phyloP scores from a whole-genome alignment of 2,329 filamentous ascomycete genomes.

The Hypomyces rosellus region DNA sequence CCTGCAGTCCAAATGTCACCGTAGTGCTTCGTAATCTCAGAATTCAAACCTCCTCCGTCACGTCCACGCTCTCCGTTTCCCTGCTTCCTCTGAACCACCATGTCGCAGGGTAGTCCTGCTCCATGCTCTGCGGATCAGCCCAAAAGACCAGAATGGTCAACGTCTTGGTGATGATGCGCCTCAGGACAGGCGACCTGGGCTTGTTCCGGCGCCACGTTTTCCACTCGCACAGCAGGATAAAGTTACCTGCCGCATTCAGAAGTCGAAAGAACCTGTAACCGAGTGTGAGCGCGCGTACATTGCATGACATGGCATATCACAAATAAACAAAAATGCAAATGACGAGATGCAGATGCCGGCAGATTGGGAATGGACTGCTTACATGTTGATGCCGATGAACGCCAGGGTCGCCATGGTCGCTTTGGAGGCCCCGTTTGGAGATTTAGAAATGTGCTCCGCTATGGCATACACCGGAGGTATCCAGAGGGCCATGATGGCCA shows the following conservation, averaged over 20 bases:
- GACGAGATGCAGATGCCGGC: not conserved
- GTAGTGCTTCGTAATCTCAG: no score
- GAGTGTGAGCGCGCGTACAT: not conserved
- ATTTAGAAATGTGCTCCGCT: conserved; percentile 14
- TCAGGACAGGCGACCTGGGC: conserved; percentile 21
- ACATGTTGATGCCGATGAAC: conserved; percentile 34
- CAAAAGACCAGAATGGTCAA: conserved; percentile 31
- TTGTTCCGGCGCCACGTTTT: conserved; percentile 31
- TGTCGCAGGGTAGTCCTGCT: conserved; percentile 30
- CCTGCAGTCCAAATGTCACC: no score
- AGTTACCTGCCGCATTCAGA: conserved; percentile 33
- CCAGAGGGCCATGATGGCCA: conserved; percentile 19
- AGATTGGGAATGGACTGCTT: conserved; percentile 15
- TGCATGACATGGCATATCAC: not conserved
- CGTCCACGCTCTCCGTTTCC: no score
- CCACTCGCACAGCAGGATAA: conserved; percentile 31
- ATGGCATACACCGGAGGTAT: conserved; percentile 20
- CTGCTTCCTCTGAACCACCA: conserved; percentile 18
- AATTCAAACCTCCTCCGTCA: no score
- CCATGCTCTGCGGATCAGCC: conserved; percentile 35
- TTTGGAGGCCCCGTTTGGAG: conserved; percentile 5
- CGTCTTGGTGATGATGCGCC: conserved; percentile 21
- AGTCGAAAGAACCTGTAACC: conserved; percentile 29
- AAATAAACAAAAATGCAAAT: no score
- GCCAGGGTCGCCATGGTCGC: conserved; percentile 25